A percentile compares a stretch with the other conserved stretches of the same genome.
phyloP scores from a whole-genome alignment of 495 filamentous ascomycete species.

The Aspergillus baeticus region DNA sequence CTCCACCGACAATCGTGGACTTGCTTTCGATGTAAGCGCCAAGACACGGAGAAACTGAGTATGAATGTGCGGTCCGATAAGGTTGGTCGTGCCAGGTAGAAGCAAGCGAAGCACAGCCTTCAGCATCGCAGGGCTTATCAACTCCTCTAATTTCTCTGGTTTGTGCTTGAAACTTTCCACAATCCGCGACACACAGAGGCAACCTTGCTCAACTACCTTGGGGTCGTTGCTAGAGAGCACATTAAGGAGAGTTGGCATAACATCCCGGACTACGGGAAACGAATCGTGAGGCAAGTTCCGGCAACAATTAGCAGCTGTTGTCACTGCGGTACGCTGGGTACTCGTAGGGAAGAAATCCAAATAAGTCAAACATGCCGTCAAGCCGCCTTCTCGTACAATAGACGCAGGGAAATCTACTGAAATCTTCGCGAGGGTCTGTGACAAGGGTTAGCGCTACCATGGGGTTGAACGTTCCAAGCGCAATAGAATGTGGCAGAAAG shows the following conservation, averaged over 20 bases:
- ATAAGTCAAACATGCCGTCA: constrained; percentile 90
- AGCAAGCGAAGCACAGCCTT: constrained; percentile 86
- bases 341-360: constrained; percentile 98
- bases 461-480: background rate
- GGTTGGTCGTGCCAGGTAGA: constrained; percentile 90
- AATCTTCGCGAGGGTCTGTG: constrained; percentile 88
- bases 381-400: constrained; percentile 92
- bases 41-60: constrained; percentile 94
- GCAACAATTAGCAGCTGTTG: constrained; percentile 96
- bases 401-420: constrained; percentile 94
- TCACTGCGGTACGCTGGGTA: constrained; percentile 94
- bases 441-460: constrained; percentile 8
- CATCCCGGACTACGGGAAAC: constrained; percentile 82
- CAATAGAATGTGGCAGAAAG: background rate
- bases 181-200: constrained; percentile 92
- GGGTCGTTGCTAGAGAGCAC: constrained; percentile 92
- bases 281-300: constrained; percentile 93
- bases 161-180: constrained; percentile 94
- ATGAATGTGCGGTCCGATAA: constrained; percentile 93
- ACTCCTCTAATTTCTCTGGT: constrained; percentile 82
- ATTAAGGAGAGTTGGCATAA: constrained; percentile 91
- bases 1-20: constrained; percentile 82
- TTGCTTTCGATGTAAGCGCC: constrained; percentile 82
- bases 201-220: constrained; percentile 94
- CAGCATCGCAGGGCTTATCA: constrained; percentile 83